phyloP scores from a whole-genome alignment of 192 early-diverging fungal species.

The Gaertneriomyces sp. region DNA sequence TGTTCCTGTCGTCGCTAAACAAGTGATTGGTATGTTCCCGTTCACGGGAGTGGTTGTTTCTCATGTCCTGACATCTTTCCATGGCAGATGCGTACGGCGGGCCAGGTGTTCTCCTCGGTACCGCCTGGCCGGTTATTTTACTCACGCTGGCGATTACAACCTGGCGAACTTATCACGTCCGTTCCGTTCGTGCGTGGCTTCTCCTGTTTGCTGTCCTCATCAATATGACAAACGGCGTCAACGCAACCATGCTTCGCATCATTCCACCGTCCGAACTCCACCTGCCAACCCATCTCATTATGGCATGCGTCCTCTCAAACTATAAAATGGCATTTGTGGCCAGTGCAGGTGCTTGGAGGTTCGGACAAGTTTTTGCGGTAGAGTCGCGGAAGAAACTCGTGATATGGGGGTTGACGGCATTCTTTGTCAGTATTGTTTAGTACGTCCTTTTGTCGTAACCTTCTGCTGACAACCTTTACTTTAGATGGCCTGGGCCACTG shows the following conservation, averaged over 20 bases:
- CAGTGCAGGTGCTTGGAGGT: conserved; percentile 9
- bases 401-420: neutral
- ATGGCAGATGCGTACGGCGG: conserved; percentile 3
- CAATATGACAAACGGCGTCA: neutral
- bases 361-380: conserved; percentile 7
- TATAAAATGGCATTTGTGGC: conserved; percentile 6
- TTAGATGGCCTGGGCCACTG: conserved; percentile 3
- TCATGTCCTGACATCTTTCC: neutral
- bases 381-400: neutral
- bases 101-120: conserved; percentile 5
- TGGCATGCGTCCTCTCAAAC: neutral
- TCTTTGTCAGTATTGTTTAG: neutral
- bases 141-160: neutral
- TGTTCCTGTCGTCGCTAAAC: neutral
- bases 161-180: conserved; percentile 4
- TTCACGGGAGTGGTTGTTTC: too few species aligned
- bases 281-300: neutral
- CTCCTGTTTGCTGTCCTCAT: conserved; percentile 3
- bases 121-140: neutral
- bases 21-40: neutral
- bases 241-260: neutral
- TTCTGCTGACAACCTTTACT: neutral
- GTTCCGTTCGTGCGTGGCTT: neutral
- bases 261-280: neutral
- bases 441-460: too few species aligned